Evolutionary conservation across 2,329 filamentous ascomycete genomes (phyloP), one percentile per base, ranked within the genome.

Genomic region (Eutypa lata): DNA sequence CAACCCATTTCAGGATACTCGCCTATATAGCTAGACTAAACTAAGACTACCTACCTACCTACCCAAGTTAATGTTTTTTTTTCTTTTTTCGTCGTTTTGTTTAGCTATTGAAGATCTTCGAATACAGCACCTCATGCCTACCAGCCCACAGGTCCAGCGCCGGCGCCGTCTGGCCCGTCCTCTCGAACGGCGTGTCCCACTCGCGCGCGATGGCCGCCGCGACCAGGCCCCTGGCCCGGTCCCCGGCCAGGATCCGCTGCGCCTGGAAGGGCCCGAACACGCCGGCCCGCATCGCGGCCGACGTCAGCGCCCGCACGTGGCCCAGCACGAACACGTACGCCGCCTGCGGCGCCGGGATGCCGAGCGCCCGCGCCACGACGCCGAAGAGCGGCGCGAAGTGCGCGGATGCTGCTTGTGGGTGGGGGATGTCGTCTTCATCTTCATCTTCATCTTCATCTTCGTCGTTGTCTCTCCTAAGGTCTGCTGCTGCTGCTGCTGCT

Each of bases 71-170:
- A n/a, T n/a, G n/a, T n/a, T n/a, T n/a, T n/a, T n/a, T n/a, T n/a
- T n/a, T n/a, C n/a, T n/a, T n/a, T n/a, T n/a, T n/a, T n/a, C n/a
- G n/a, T n/a, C n/a, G n/a, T n/a, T n/a, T n/a, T 10, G 26, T 14
- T 14, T 38, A 93, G 62, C 89, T 92, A 71, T 94, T 94, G 66
- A 94, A 94, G 51, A 94, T 93, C 61, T 90, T 83, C 53, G 89
- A 92, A 69, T 94, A 94, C 58, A 94, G 69, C 66, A 90, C 75
- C 76, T 94, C 90, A 69, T 94, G 90, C 65, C 90, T 79, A 3
- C 90, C 90, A 64, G 91, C 79, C 89, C 90, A 94, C 31, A 94
- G 68, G 73, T 94, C 90, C 81, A 93, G 85, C 2, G 86, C 80
- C 1, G 90, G 90, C 56, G 91, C 85, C 51, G 76, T 84, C 74